These are phyloP conservation scores for Wickerhamomyces strasburgensis DNA, from an alignment of 805 yeast species.

Conservation along the genomic window DNA sequence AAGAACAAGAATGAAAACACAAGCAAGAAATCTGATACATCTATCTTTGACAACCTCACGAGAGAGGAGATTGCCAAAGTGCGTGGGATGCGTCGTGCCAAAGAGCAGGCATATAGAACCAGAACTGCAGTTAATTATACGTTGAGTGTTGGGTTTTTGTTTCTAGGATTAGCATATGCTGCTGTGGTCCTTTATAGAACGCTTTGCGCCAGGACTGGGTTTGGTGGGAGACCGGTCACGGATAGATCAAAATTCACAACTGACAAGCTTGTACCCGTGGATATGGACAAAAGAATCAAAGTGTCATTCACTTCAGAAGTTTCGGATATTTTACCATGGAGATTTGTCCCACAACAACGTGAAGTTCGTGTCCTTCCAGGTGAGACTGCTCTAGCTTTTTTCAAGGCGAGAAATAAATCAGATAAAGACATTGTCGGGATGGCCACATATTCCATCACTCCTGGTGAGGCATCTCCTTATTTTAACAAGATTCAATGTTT, in stretches of 20 bases:
- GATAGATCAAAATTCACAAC: constrained; percentile 76
- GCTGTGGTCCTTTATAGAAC: constrained; percentile 92
- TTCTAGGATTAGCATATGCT: constrained; percentile 76
- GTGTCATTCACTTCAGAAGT: constrained; percentile 91
- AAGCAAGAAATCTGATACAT: constrained; percentile 6
- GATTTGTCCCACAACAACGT: constrained; percentile 87
- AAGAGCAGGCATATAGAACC: constrained; percentile 17
- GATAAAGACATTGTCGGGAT: constrained; percentile 92
- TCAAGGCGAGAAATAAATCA: constrained; percentile 82
- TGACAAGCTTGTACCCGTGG: constrained; percentile 84
- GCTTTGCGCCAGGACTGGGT: constrained; percentile 91
- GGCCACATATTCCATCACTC: constrained; percentile 97
- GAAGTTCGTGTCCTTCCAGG: constrained; percentile 94
- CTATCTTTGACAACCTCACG: constrained; percentile 17
- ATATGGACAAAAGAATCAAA: constrained; percentile 72
- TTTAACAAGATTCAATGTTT: constrained; percentile 97
- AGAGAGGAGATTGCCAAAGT: constrained; percentile 22
- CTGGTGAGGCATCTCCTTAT: constrained; percentile 94
- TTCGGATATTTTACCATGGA: constrained; percentile 90
- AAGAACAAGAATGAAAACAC: too few relatives aligned
- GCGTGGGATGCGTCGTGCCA: constrained; percentile 18
- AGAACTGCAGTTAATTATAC: constrained; percentile 59
- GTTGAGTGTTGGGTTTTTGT: constrained; percentile 61
- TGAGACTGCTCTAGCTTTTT: constrained; percentile 95
- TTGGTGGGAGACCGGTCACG: constrained; percentile 93